Evolutionary conservation across 208 protist species (phyloP), one percentile per base, ranked within the genome.

Genomic region (Ichthyophonus hoferi): DNA sequence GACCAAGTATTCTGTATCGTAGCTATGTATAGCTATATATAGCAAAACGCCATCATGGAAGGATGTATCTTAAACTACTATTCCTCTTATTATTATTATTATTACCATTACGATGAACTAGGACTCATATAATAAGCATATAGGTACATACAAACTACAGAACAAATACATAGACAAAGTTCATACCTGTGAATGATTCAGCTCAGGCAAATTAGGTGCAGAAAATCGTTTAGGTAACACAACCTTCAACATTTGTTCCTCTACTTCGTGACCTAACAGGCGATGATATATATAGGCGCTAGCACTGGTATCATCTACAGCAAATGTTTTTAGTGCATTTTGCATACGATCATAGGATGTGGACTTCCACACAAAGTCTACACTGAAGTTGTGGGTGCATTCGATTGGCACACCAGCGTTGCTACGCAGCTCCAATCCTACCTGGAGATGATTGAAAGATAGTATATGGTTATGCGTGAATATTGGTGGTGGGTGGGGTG

Each of bases 361-460:
- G 0, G 92, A 90, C 90, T 97, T 97, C 96, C 95, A 98, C n/a
- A 97, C 93, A 91, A 98, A 97, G 77, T 97, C 96, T 58, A 97
- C 93, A 58, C 79, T 92, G 90, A 94, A 98, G 42, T 91, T 91
- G 78, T 89, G 42, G 7, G 37, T 92, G 3, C 41, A 1, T 2
- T 94, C 87, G 1, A 40, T 87, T 1, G 93, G 92, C 0, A 84
- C 88, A 38, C 76, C 79, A 17, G 83, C 40, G 17, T 83, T 91
- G n/a, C 77, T 88, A 12, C 87, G 42, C 37, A 92, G 42, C 14
- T 41, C 78, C 12, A 87, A 40, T n/a, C 50, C 37, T 3, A 87
- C 35, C 35, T 67, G 50, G 24, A 67, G 50, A n/a, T 67, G n/a
- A n/a, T n/a, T n/a, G n/a, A n/a, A n/a, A n/a, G n/a, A n/a, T n/a